Percentiles rank a stretch among this genome's conserved stretches.
Conservation (phyloP, 176 grass and related monocot genomes). For the Eragrostis curvula region DNA sequence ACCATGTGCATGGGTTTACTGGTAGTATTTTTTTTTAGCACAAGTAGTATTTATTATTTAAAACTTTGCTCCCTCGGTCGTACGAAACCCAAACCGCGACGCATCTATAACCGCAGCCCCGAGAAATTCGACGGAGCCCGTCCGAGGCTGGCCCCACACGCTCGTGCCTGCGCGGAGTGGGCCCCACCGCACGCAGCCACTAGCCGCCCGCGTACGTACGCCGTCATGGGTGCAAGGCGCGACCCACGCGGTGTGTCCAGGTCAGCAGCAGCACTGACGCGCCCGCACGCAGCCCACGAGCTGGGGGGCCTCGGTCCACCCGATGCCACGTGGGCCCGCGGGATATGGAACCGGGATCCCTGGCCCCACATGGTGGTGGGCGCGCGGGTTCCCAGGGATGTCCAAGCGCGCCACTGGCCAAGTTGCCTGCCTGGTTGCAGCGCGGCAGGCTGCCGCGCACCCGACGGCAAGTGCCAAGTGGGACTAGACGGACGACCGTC, state of each 20-base stretch:
- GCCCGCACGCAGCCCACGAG: background rate
- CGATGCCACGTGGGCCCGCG: background rate
- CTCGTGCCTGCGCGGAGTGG: slow-evolving; percentile 5
- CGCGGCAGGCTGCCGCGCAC: slow-evolving; percentile 13
- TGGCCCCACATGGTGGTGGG: slow-evolving; percentile 15
- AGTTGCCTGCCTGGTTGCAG: slow-evolving; percentile 23
- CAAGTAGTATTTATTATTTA: too few species aligned
- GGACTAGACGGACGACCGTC: background rate
- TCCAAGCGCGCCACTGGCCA: background rate
- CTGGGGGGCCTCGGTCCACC: background rate
- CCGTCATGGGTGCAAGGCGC: background rate
- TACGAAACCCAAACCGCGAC: too few species aligned
- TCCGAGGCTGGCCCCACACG: background rate
- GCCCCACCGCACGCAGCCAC: background rate
- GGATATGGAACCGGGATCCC: background rate
- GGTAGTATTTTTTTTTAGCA: too few species aligned
- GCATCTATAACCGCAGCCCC: too few species aligned
- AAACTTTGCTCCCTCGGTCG: too few species aligned
- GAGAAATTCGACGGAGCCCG: background rate
- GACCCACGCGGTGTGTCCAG: background rate
- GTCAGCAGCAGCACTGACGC: background rate
- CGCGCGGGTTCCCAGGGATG: background rate
- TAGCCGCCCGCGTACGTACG: background rate
- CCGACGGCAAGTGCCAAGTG: slow-evolving; percentile 31
- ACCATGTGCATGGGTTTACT: too few species aligned